A percentile compares a stretch with the other conserved stretches of the same genome.
These are phyloP conservation scores for Epichloe typhina DNA, from an alignment of 2,329 filamentous ascomycete species.

Conservation along the genomic window DNA sequence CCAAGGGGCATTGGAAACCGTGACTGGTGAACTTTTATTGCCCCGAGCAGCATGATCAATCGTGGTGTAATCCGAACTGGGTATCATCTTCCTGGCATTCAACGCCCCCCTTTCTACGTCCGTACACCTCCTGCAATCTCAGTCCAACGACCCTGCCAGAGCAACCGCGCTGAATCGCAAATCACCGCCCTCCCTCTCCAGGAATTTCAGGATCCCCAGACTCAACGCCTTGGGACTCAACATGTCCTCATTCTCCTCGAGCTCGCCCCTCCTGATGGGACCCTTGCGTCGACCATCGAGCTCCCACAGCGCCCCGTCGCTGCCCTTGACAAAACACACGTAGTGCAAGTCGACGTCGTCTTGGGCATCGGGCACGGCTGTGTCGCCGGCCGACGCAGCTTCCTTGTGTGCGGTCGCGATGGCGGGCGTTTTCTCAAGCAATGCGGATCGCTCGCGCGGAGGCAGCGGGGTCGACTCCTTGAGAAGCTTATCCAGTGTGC, in stretches of 20 bases:
- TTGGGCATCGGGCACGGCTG: constrained; percentile 61
- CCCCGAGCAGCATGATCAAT: too few relatives aligned
- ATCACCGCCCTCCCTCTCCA: constrained; percentile 42
- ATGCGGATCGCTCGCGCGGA: constrained; percentile 50
- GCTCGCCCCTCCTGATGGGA: constrained; percentile 39
- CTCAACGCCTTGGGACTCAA: constrained; percentile 62
- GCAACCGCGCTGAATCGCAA: constrained; percentile 47
- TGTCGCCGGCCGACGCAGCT: constrained; percentile 68
- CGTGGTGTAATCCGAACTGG: too few relatives aligned
- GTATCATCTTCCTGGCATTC: not conserved
- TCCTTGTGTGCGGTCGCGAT: constrained; percentile 68
- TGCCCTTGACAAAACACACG: constrained; percentile 77
- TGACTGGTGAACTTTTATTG: too few relatives aligned
- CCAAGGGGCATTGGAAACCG: too few relatives aligned
- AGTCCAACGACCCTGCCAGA: constrained; percentile 38
- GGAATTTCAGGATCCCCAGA: constrained; percentile 48
- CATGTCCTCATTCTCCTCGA: constrained; percentile 53
- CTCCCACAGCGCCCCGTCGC: constrained; percentile 50
- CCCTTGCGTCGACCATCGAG: constrained; percentile 47
- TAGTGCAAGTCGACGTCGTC: constrained; percentile 88
- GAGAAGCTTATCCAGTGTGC: constrained; percentile 52
- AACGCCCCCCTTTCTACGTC: too few relatives aligned
- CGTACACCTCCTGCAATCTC: not conserved
- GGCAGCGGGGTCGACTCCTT: constrained; percentile 52
- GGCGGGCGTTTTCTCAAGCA: constrained; percentile 64